These are phyloP conservation scores for Coemansia furcata DNA, from an alignment of 192 early-diverging fungal species.

Conservation along the genomic window DNA sequence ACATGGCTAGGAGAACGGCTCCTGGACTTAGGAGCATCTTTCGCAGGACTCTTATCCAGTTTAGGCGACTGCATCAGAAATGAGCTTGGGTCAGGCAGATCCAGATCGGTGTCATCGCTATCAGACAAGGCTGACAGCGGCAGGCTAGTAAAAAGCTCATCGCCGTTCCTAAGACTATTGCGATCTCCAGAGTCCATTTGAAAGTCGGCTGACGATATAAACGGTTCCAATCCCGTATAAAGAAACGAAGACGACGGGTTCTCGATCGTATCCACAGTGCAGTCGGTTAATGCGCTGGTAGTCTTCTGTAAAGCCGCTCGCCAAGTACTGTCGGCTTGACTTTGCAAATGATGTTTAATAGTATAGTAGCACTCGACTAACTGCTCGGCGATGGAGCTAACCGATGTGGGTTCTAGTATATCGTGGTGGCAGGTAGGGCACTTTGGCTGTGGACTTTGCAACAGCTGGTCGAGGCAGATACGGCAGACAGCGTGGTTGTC, in stretches of 20 bases:
- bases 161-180: background rate
- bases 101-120: conserved; percentile 37
- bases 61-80: conserved; percentile 14
- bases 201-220: background rate
- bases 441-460: background rate
- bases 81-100: conserved; percentile 36
- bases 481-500: conserved; percentile 17
- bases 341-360: background rate
- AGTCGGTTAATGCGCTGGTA: background rate
- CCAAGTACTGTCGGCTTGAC: background rate
- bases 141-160: background rate
- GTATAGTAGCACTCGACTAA: conserved; percentile 13
- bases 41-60: background rate
- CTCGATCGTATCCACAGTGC: conserved; percentile 10
- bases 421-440: conserved; percentile 15
- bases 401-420: background rate
- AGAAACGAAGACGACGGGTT: background rate
- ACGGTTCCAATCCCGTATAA: background rate
- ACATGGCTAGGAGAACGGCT: background rate
- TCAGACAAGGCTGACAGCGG: conserved; percentile 12
- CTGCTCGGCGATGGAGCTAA: background rate
- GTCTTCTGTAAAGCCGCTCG: background rate
- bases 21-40: background rate
- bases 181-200: background rate
- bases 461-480: conserved; percentile 18